Evolutionary conservation across 2,329 filamentous ascomycete genomes (phyloP), one percentile per base, ranked within the genome.

Genomic region (Nemania bipapillata): DNA sequence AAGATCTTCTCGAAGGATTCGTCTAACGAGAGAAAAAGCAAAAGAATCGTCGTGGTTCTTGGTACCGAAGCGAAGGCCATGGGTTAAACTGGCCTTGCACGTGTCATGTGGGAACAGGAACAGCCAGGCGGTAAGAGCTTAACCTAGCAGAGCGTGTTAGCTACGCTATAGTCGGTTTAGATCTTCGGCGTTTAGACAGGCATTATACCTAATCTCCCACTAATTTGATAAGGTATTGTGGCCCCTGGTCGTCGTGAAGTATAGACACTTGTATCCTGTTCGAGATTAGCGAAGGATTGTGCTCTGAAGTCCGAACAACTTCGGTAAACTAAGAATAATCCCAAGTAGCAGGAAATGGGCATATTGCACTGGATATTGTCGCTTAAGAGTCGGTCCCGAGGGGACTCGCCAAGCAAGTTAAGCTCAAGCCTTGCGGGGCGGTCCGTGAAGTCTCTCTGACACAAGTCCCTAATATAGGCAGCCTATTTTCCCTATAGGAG

Each of bases 111-210:
- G 50, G 65, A 60, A 52, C 55, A 22, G 22, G 42, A 60, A 60
- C 56, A 61, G 56, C 32, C 56, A 57, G 66, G 56, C 56, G 61
- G 61, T 68, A 68, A 65, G 26, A 54, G 61, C 56, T 49, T 61
- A 67, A 55, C 65, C 59, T 55, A 55, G 45, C 24, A 26, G 15
- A 50, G 49, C 28, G 49, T 56, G 22, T 40, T 54, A 47, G 22
- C 26, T 45, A 57, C 32, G 53, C 30, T 28, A n/a, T 42, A 17
- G 42, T 58, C 26, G 28, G 52, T 20, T 56, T 26, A 35, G 2
- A 32, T 8, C 35, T 28, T 35, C 20, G 45, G 22, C 26, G 28
- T 40, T n/a, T 49, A 52, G 30, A 52, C 35, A 42, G 26, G 56
- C 26, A 53, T 50, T 22, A 24, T 50, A 26, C 20, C 17, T 50